Evolutionary conservation across 257 asterid species (phyloP), one percentile per base, ranked within the genome.

Genomic region (Mentha longifolia): DNA sequence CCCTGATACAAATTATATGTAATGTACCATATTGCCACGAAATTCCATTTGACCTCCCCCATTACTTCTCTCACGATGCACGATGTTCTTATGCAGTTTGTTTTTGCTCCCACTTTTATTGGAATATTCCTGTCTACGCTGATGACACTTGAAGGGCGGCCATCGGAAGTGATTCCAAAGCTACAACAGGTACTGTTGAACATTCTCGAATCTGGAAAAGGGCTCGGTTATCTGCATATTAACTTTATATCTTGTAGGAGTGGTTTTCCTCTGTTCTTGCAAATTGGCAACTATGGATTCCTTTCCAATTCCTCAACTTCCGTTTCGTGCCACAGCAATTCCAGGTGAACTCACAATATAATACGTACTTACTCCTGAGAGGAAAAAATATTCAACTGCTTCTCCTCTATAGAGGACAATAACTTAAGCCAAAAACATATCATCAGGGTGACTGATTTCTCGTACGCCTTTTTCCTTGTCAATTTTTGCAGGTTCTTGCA

Each of bases 271-370:
- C 97, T n/a, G 92, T 89, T 77, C 69, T 91, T 64, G 96, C 88
- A 52, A 91, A 91, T 83, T 91, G 97, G 97, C 95, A 91, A 80
- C 83, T 91, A 3, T 91, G 97, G 97, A 82, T 91, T 77, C 97
- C 97, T 70, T 91, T 91, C 73, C 97, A 91, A 58, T 91, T 91
- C 82, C 71, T 89, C 73, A 91, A 91, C 91, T 91, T 91, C 71
- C 90, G 96, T 13, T 91, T 91, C 73, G 97, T 89, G 58, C 97
- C 97, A 22, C 96, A 89, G 47, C 96, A 89, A 74, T 89, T 89
- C 84, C 97, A 91, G 97, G 97, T 91, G 9, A 22, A 17, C 8
- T 47, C 15, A 3, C 15, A 3, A 8, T 3, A 14, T 46, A 13
- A 46, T 14, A 12, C 50, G n/a, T n/a, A n/a, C n/a, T n/a, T 46